phyloP scores from a whole-genome alignment of 106 monocot species.

The Dendrobium chrysotoxum region DNA sequence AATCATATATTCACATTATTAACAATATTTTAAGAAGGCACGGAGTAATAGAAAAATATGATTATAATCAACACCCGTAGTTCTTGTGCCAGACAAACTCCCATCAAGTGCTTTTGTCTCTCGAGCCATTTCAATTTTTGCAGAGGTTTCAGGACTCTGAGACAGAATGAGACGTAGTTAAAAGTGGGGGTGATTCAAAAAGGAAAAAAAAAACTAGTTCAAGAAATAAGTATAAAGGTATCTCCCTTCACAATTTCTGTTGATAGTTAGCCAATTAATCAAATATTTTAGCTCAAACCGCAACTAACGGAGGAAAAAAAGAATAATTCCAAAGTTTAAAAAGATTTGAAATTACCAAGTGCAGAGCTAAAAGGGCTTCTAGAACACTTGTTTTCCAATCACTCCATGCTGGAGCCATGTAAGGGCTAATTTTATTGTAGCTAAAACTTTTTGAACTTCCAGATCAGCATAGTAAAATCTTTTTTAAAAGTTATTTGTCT shows the following conservation, averaged over 20 bases:
- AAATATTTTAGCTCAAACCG: background rate
- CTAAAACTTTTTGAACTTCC: background rate
- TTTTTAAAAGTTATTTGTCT: background rate
- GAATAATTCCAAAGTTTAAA: background rate
- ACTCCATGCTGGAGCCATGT: background rate
- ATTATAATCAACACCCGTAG: background rate
- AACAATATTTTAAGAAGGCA: constrained; percentile 1
- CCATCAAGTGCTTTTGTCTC: background rate
- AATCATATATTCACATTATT: background rate
- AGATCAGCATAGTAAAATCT: background rate
- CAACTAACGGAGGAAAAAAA: background rate
- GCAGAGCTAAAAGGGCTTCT: background rate
- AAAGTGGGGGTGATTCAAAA: background rate
- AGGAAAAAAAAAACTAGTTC: background rate
- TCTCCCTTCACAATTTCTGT: background rate
- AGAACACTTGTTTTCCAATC: background rate
- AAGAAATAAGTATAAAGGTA: background rate
- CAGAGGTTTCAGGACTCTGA: constrained; percentile 1
- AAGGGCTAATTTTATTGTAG: background rate
- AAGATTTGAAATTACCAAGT: background rate
- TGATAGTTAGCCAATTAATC: background rate
- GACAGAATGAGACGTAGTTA: background rate
- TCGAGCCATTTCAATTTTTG: background rate
- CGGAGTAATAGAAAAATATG: background rate
- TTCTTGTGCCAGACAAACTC: background rate